Conservation (phyloP, 352 stramenopile species). For the Globisporangium viniferum region DNA sequence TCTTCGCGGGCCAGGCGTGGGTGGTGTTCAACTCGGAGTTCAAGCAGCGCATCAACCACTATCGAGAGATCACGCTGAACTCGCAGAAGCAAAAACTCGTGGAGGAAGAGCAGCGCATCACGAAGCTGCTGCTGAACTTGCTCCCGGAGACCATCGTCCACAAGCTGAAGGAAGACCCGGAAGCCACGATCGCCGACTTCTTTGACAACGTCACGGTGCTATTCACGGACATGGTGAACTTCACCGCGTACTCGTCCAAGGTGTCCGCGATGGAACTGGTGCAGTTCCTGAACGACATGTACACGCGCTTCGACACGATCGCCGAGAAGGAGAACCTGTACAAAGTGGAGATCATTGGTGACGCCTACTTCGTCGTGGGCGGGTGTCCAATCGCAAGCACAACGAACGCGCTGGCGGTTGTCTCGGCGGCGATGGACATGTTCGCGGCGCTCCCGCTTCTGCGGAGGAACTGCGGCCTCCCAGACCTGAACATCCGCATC, state of each 20-base stretch:
- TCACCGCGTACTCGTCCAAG: conserved; percentile 78
- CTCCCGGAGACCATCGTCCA: conserved; percentile 83
- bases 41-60: conserved; percentile 87
- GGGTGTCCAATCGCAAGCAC: conserved; percentile 58
- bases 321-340: conserved; percentile 83
- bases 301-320: conserved; percentile 85
- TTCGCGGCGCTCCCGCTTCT: conserved; percentile 57
- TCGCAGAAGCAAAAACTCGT: conserved; percentile 83
- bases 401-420: conserved; percentile 68
- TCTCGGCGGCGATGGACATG: conserved; percentile 75
- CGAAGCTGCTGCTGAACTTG: conserved; percentile 73
- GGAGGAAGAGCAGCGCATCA: conserved; percentile 76
- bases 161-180: conserved; percentile 77
- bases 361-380: conserved; percentile 85
- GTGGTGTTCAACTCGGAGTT: conserved; percentile 86
- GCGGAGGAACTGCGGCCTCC: conserved; percentile 68
- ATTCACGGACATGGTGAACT: conserved; percentile 87
- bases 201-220: conserved; percentile 85
- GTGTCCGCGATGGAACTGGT: conserved; percentile 83
- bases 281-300: conserved; percentile 89
- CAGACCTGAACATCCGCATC: conserved; percentile 86
- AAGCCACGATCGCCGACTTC: conserved; percentile 79
- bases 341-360: conserved; percentile 89
- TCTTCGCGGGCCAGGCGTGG: conserved; percentile 73
- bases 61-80: conserved; percentile 77